These are phyloP conservation scores for Kurtzmaniella quercitrusa DNA, from an alignment of 1,139 yeast genomes.

Conservation along the genomic window DNA sequence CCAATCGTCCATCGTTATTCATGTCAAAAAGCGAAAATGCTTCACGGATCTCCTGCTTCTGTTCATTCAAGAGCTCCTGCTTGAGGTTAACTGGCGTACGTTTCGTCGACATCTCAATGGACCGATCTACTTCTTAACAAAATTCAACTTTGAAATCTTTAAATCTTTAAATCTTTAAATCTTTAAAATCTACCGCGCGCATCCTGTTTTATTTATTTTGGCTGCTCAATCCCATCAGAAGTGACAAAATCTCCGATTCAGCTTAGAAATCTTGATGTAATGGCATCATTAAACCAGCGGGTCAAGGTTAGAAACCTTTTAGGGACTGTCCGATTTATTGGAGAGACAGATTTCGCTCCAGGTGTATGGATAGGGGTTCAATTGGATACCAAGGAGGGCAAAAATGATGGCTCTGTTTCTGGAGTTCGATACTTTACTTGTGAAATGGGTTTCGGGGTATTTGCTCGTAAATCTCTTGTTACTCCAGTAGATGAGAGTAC, in stretches of 20 bases:
- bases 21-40: slow-evolving; percentile 92
- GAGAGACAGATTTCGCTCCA: slow-evolving; percentile 53
- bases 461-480: slow-evolving; percentile 42
- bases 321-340: slow-evolving; percentile 49
- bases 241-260: slow-evolving; percentile 6
- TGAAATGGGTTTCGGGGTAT: slow-evolving; percentile 50
- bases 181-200: too few species aligned
- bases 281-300: slow-evolving; percentile 30
- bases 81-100: slow-evolving; percentile 37
- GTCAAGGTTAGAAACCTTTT: slow-evolving; percentile 38
- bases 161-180: too few species aligned
- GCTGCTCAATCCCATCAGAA: too few species aligned
- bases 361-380: slow-evolving; percentile 83
- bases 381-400: slow-evolving; percentile 60
- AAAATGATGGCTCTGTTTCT: slow-evolving; percentile 73
- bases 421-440: slow-evolving; percentile 64
- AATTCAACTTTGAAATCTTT: too few species aligned
- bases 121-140: too few species aligned
- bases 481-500: slow-evolving; percentile 1
- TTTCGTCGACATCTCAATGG: slow-evolving; percentile 15
- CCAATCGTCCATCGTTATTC: slow-evolving; percentile 86
- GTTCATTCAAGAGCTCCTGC: slow-evolving; percentile 78
- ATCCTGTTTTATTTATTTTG: not conserved
- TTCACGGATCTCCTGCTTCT: slow-evolving; percentile 87
- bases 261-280: slow-evolving; percentile 12